Percentiles rank a stretch among this genome's conserved stretches.
These are phyloP conservation scores for Tulasnella sp. DNA, from an alignment of 768 basidiomycete genomes.

Conservation along the genomic window DNA sequence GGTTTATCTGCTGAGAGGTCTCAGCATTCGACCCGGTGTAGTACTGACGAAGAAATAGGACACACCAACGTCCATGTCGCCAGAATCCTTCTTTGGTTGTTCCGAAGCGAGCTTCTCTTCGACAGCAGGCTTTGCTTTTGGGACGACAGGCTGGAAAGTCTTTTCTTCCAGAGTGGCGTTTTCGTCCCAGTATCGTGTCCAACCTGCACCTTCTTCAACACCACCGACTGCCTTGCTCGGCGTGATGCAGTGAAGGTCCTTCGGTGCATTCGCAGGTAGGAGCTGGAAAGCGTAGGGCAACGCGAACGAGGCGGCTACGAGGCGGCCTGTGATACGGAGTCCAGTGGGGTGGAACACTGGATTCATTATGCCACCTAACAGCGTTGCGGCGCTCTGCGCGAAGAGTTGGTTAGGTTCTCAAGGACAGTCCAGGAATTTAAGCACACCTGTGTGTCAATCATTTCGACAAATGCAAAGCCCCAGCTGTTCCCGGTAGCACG, in stretches of 20 bases:
- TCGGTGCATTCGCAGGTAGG: constrained; percentile 55
- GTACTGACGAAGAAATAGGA: not conserved
- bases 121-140: constrained; percentile 26
- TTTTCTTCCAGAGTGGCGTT: constrained; percentile 59
- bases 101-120: constrained; percentile 50
- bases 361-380: constrained; percentile 79
- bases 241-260: constrained; percentile 63
- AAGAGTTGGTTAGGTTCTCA: not conserved
- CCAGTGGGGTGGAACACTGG: constrained; percentile 81
- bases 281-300: constrained; percentile 84
- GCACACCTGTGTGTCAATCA: constrained; percentile 67
- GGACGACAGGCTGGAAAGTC: constrained; percentile 66
- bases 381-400: constrained; percentile 61
- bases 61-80: not conserved
- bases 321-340: constrained; percentile 79
- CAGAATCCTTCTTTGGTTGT: constrained; percentile 33
- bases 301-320: constrained; percentile 86
- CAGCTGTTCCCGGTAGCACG: constrained; percentile 76
- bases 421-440: not conserved
- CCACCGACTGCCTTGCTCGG: constrained; percentile 61
- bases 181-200: constrained; percentile 91
- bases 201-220: constrained; percentile 41
- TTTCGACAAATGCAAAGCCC: constrained; percentile 91
- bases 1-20: not conserved
- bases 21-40: not conserved